Evolutionary conservation across 2,329 filamentous ascomycete species (phyloP).

Genomic region (Davidsoniella virescens): DNA sequence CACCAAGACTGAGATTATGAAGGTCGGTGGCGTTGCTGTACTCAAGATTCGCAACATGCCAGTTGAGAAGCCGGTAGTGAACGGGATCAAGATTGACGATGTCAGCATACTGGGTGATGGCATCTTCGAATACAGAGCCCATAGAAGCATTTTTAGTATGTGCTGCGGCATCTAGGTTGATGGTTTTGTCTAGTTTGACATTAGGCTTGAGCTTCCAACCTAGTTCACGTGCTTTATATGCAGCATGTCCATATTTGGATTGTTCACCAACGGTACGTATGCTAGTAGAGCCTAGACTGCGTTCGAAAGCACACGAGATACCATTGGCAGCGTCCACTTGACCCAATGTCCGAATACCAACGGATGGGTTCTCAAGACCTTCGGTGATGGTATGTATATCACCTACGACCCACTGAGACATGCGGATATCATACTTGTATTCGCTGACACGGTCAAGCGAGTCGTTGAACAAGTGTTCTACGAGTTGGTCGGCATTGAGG

Average conservation of each 20-base stretch:
- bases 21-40: conserved; percentile 92
- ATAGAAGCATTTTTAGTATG: conserved; percentile 53
- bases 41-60: conserved; percentile 96
- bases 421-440: conserved; percentile 65
- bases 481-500: conserved; percentile 58
- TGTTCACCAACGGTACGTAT: conserved; percentile 8
- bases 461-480: conserved; percentile 89
- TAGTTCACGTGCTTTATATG: conserved; percentile 60
- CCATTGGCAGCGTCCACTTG: conserved; percentile 49
- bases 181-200: conserved; percentile 43
- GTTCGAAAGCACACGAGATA: neutral
- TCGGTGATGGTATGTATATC: conserved; percentile 68
- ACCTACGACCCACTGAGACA: conserved; percentile 59
- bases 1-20: conserved; percentile 67
- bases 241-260: conserved; percentile 30
- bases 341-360: conserved; percentile 32
- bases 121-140: conserved; percentile 80
- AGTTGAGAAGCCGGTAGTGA: conserved; percentile 84
- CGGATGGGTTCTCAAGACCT: conserved; percentile 59
- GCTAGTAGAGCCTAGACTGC: conserved; percentile 4
- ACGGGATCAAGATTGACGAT: conserved; percentile 71
- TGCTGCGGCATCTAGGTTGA: conserved; percentile 55
- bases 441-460: conserved; percentile 81
- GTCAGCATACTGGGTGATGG: conserved; percentile 72
- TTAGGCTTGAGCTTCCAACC: conserved; percentile 64